These are phyloP conservation scores for Schwanniomyces vanrijiae DNA, from an alignment of 805 yeast species.

Conservation along the genomic window DNA sequence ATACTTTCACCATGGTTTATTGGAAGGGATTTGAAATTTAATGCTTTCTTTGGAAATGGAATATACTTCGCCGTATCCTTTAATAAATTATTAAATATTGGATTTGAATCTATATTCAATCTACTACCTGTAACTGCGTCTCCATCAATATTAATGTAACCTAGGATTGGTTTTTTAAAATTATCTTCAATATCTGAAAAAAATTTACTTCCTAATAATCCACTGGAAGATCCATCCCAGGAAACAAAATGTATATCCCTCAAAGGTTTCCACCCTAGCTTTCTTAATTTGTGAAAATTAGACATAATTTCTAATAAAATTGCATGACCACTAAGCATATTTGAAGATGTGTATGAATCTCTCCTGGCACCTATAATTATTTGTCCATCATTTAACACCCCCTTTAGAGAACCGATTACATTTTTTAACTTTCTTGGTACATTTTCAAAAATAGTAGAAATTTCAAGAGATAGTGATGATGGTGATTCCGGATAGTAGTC, in stretches of 20 bases:
- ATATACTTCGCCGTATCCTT: constrained; percentile 26
- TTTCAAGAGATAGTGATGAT: constrained; percentile 12
- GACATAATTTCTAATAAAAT: constrained; percentile 39
- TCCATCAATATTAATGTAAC: constrained; percentile 39
- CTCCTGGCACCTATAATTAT: constrained; percentile 41
- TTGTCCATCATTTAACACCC: constrained; percentile 39
- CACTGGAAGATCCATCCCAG: constrained; percentile 40
- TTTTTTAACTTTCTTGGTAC: constrained; percentile 22
- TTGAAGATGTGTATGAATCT: constrained; percentile 35
- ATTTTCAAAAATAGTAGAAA: constrained; percentile 13
- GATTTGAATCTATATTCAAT: constrained; percentile 33
- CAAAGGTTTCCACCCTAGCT: constrained; percentile 43
- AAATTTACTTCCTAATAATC: constrained; percentile 30
- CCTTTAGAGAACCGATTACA: constrained; percentile 32
- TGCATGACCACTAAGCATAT: constrained; percentile 41
- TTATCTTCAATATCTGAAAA: constrained; percentile 18
- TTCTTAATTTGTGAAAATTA: constrained; percentile 27
- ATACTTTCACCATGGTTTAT: neutral
- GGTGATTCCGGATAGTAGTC: constrained; percentile 21
- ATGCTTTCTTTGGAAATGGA: constrained; percentile 28
- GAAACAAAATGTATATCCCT: constrained; percentile 39
- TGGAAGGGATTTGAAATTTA: constrained; percentile 11
- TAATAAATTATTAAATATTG: constrained; percentile 34
- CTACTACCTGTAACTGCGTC: constrained; percentile 39
- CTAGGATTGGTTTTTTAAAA: constrained; percentile 25